phyloP scores from a whole-genome alignment of 2,329 filamentous ascomycete species.

The Chaetothyriales sp. region DNA sequence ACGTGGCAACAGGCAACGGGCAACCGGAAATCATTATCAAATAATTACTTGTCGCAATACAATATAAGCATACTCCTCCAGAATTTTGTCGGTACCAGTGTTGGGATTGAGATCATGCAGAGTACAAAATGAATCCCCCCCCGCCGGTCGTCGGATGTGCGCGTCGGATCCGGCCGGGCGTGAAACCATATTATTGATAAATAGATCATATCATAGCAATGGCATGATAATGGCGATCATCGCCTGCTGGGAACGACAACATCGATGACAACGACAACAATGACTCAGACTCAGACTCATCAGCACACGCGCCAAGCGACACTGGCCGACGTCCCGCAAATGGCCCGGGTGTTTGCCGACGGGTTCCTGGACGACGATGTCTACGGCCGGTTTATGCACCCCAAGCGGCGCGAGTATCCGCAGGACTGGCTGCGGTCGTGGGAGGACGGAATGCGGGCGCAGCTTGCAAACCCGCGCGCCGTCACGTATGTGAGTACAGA shows the following conservation, averaged over 20 bases:
- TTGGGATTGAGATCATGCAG: no score
- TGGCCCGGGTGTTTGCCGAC: conserved; percentile 14
- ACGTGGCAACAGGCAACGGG: no score
- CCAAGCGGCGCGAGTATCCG: conserved; percentile 21
- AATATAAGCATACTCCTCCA: no score
- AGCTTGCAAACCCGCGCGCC: neutral
- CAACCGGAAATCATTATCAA: no score
- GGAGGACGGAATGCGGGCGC: neutral
- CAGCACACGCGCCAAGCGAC: neutral
- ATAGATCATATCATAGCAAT: no score
- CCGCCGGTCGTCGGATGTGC: no score
- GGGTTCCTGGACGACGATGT: conserved; percentile 25
- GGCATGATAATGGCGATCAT: conserved; percentile 32
- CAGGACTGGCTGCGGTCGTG: conserved; percentile 19
- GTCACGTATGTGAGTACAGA: neutral
- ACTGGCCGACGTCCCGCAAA: neutral
- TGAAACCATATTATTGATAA: no score
- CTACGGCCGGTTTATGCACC: conserved; percentile 24
- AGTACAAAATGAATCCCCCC: no score
- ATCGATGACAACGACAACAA: conserved; percentile 33
- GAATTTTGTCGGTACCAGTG: no score
- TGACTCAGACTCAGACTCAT: no score
- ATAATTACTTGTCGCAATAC: no score
- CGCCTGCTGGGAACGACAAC: conserved; percentile 37
- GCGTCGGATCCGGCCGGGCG: no score